These are phyloP conservation scores for Coriaria nepalensis DNA, from an alignment of 306 rosid species.

Conservation along the genomic window DNA sequence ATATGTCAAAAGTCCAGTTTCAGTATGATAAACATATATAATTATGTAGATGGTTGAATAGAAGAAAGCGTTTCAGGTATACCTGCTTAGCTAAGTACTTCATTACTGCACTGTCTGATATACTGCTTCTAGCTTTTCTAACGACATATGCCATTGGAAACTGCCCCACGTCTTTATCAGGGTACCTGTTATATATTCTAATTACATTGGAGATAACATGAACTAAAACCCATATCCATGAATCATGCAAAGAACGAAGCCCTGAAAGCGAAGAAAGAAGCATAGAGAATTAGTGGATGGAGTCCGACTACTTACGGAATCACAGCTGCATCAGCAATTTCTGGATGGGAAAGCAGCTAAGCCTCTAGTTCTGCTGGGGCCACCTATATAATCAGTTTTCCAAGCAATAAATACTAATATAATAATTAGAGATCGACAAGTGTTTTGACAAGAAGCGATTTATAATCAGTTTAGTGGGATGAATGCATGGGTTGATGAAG, in stretches of 20 bases:
- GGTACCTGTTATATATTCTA: conserved; percentile 50
- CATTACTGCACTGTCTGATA: conserved; percentile 49
- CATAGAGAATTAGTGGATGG: too few species aligned
- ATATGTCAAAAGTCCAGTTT: too few species aligned
- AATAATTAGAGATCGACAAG: too few species aligned
- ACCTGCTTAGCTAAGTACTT: conserved; percentile 59
- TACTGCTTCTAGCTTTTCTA: conserved; percentile 40
- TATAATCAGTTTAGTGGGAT: too few species aligned
- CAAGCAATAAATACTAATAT: too few species aligned
- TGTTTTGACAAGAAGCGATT: too few species aligned
- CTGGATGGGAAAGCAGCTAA: conserved; percentile 60
- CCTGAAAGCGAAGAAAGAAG: too few species aligned
- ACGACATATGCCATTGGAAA: conserved; percentile 79
- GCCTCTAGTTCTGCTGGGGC: conserved; percentile 97
- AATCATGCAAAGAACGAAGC: background rate
- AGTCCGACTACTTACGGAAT: conserved; percentile 50
- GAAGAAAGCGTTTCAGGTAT: too few species aligned
- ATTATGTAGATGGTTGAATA: too few species aligned
- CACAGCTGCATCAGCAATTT: conserved; percentile 73
- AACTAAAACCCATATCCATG: background rate
- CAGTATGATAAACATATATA: too few species aligned
- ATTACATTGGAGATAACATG: background rate
- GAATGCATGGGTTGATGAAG: too few species aligned
- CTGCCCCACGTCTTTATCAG: conserved; percentile 83
- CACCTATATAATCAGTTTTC: conserved; percentile 31